phyloP scores from a whole-genome alignment of 2,329 filamentous ascomycete species.

The Alternaria brassicicola region DNA sequence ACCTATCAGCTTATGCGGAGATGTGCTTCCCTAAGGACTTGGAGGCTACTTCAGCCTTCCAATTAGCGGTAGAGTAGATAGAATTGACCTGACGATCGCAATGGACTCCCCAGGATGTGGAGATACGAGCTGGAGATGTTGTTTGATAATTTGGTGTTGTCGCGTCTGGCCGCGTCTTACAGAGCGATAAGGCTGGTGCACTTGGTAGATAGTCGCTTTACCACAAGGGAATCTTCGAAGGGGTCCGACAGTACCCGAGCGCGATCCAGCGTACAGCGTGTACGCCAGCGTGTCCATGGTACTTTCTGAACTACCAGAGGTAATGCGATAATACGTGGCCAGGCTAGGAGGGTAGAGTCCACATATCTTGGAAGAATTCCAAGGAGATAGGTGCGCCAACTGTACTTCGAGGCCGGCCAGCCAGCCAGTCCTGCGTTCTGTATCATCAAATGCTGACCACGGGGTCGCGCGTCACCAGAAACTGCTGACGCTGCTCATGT shows the following conservation, averaged over 20 bases:
- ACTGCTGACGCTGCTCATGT: slow-evolving; percentile 5
- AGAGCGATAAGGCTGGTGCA: slow-evolving; percentile 21
- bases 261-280: slow-evolving; percentile 3
- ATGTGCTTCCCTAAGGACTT: slow-evolving; percentile 2
- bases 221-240: slow-evolving; percentile 1
- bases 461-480: neutral
- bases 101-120: slow-evolving; percentile 11
- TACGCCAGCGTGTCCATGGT: slow-evolving; percentile 2
- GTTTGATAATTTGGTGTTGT: slow-evolving; percentile 27
- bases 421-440: slow-evolving; percentile 10
- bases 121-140: slow-evolving; percentile 15
- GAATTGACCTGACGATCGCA: slow-evolving; percentile 8
- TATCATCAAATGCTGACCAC: slow-evolving; percentile 1
- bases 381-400: neutral
- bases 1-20: slow-evolving; percentile 16
- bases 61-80: neutral
- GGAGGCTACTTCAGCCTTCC: slow-evolving; percentile 9
- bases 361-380: neutral
- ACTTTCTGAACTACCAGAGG: slow-evolving; percentile 5
- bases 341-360: neutral
- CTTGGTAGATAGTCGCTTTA: slow-evolving; percentile 18
- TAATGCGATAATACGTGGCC: slow-evolving; percentile 1
- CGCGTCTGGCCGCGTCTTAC: slow-evolving; percentile 14
- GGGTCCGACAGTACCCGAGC: slow-evolving; percentile 22
- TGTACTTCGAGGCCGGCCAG: slow-evolving; percentile 1